A percentile compares a stretch with the other conserved stretches of the same genome.
phyloP scores from a whole-genome alignment of 2,329 filamentous ascomycete species.

The Claviceps africana region DNA sequence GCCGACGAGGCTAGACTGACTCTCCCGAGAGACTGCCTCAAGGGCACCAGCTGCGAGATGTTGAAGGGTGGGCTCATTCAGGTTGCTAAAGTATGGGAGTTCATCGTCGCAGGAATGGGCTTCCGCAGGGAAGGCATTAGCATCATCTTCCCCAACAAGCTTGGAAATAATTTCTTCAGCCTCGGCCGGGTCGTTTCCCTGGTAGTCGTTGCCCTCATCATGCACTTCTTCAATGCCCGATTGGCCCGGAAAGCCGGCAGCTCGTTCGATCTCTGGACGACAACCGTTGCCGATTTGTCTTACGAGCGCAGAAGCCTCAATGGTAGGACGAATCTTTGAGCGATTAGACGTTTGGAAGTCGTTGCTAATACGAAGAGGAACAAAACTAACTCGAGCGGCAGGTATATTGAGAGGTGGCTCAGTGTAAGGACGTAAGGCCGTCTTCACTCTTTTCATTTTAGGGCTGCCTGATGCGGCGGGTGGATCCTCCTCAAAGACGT shows the following conservation, averaged over 20 bases:
- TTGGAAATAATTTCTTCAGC: constrained; percentile 4
- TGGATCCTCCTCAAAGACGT: constrained; percentile 12
- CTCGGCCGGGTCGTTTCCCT: constrained; percentile 12
- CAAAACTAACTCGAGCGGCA: constrained; percentile 21
- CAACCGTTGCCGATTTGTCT: constrained; percentile 48
- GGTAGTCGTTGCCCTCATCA: constrained; percentile 23
- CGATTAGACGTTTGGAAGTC: constrained; percentile 36
- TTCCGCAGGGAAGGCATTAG: not conserved
- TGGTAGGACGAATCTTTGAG: constrained; percentile 39
- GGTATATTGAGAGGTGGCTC: constrained; percentile 23
- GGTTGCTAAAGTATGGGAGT: not conserved
- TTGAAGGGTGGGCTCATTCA: constrained; percentile 12
- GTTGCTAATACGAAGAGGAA: constrained; percentile 16
- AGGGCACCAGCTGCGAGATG: constrained; percentile 20
- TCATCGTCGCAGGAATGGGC: not conserved
- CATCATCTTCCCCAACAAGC: not conserved
- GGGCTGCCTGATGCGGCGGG: constrained; percentile 25
- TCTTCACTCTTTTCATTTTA: constrained; percentile 22
- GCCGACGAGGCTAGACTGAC: constrained; percentile 5
- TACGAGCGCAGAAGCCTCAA: constrained; percentile 55
- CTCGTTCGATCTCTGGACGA: constrained; percentile 47
- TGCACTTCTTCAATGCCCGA: constrained; percentile 29
- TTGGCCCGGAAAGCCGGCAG: constrained; percentile 40
- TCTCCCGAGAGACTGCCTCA: constrained; percentile 13
- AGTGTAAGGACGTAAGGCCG: no score